These are phyloP conservation scores for Asclepias syriaca DNA, from an alignment of 257 asterid species.

Conservation along the genomic window DNA sequence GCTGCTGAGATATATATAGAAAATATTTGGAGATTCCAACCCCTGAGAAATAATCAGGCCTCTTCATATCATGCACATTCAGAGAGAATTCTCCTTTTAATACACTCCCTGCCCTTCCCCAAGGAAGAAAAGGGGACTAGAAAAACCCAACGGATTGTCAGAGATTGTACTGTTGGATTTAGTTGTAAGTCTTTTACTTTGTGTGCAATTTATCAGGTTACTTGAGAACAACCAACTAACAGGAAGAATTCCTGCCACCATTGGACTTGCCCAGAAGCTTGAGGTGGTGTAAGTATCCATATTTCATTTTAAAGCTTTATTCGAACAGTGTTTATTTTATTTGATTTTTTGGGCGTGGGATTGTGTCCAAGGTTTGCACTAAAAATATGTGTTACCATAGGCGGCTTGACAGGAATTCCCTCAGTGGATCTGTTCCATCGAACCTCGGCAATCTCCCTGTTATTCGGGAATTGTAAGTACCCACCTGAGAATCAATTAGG, in stretches of 20 bases:
- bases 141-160: not conserved
- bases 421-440: slow-evolving; percentile 25
- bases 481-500: slow-evolving; percentile 5
- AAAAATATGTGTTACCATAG: slow-evolving; percentile 1
- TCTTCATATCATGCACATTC: not conserved
- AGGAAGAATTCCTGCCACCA: slow-evolving; percentile 65
- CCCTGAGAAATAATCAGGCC: not conserved
- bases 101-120: not conserved
- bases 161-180: not conserved
- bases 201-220: slow-evolving; percentile 44
- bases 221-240: slow-evolving; percentile 57
- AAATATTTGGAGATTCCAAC: not conserved
- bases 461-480: slow-evolving; percentile 63
- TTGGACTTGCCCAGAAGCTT: slow-evolving; percentile 50
- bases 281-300: slow-evolving; percentile 74
- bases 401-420: slow-evolving; percentile 26
- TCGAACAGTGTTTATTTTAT: slow-evolving; percentile 19
- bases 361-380: not conserved
- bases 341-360: not conserved
- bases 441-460: slow-evolving; percentile 57
- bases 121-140: not conserved
- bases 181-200: not conserved
- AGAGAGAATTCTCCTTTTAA: not conserved
- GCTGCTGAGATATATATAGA: not conserved
- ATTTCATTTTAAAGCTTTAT: slow-evolving; percentile 14